Conservation (phyloP, 352 stramenopile species). For the Phytopythium aichiense region DNA sequence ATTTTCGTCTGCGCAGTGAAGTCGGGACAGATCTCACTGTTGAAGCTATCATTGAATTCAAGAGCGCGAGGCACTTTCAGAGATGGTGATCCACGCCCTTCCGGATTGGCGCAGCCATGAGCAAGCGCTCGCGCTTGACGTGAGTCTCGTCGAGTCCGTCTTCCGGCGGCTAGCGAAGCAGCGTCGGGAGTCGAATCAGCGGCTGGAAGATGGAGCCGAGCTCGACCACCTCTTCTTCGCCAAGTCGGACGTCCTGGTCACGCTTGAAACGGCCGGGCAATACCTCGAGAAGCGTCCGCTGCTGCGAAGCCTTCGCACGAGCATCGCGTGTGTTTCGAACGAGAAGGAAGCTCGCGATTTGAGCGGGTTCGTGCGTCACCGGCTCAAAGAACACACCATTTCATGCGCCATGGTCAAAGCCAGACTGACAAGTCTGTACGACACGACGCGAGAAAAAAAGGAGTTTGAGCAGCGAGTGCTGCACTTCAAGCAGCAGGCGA, state of each 20-base stretch:
- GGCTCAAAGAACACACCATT: slow-evolving; percentile 43
- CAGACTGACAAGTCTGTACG: slow-evolving; percentile 30
- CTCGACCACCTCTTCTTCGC: slow-evolving; percentile 40
- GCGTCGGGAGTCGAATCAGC: slow-evolving; percentile 15
- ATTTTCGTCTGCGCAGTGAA: background rate
- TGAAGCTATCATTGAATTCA: background rate
- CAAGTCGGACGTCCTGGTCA: slow-evolving; percentile 53
- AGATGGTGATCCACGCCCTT: slow-evolving; percentile 36
- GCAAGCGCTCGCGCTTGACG: slow-evolving; percentile 42
- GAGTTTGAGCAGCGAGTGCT: slow-evolving; percentile 40
- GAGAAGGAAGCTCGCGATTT: slow-evolving; percentile 50
- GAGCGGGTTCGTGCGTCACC: slow-evolving; percentile 41
- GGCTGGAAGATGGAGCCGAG: slow-evolving; percentile 13
- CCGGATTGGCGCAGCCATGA: slow-evolving; percentile 47
- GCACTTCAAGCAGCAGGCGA: slow-evolving; percentile 36
- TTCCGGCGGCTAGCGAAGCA: slow-evolving; percentile 36
- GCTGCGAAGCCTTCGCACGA: slow-evolving; percentile 51
- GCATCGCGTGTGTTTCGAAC: slow-evolving; percentile 48
- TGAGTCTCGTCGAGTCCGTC: slow-evolving; percentile 45
- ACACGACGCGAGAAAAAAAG: slow-evolving; percentile 17
- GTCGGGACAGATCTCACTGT: background rate
- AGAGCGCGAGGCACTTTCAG: background rate
- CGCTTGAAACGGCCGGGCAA: slow-evolving; percentile 29
- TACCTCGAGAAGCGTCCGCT: slow-evolving; percentile 54
- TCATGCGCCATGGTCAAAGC: slow-evolving; percentile 21